phyloP scores from a whole-genome alignment of 768 basidiomycete species.

The Cystoderma amianthinum region DNA sequence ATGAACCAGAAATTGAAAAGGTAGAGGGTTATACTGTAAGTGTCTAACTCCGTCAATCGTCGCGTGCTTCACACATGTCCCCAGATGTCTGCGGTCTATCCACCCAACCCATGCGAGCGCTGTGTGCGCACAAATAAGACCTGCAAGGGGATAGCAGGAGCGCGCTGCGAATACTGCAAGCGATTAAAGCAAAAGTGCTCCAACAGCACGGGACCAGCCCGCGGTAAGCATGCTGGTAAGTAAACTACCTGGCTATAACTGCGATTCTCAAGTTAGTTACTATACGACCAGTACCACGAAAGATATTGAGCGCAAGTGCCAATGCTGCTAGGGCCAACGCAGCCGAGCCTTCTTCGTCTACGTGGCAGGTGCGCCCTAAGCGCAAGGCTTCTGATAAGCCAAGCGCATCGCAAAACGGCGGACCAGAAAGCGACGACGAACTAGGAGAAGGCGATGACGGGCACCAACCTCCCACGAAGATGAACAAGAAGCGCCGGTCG shows the following conservation, averaged over 20 bases:
- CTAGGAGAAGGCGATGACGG: constrained; percentile 18
- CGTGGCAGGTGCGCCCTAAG: constrained; percentile 9
- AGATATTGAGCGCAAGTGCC: neutral
- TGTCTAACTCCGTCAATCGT: constrained; percentile 1
- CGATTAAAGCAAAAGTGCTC: constrained; percentile 39
- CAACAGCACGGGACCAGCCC: constrained; percentile 35
- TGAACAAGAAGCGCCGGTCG: constrained; percentile 24
- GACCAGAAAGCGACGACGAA: constrained; percentile 22
- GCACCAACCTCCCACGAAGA: constrained; percentile 17
- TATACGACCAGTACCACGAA: neutral
- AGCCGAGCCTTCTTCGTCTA: neutral
- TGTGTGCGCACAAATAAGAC: constrained; percentile 34
- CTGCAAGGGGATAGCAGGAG: constrained; percentile 33
- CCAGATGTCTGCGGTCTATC: constrained; percentile 19
- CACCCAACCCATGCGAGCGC: constrained; percentile 36
- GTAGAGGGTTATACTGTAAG: constrained; percentile 18
- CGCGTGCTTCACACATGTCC: constrained; percentile 5
- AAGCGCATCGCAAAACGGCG: constrained; percentile 13
- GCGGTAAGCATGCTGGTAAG: constrained; percentile 30
- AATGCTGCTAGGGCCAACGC: neutral
- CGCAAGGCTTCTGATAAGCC: constrained; percentile 19
- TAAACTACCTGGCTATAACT: neutral
- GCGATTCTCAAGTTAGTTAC: neutral
- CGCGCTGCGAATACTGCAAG: constrained; percentile 41
- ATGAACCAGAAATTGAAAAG: constrained; percentile 16